phyloP scores from a whole-genome alignment of 257 asterid species.

The Euphrasia confusa region DNA sequence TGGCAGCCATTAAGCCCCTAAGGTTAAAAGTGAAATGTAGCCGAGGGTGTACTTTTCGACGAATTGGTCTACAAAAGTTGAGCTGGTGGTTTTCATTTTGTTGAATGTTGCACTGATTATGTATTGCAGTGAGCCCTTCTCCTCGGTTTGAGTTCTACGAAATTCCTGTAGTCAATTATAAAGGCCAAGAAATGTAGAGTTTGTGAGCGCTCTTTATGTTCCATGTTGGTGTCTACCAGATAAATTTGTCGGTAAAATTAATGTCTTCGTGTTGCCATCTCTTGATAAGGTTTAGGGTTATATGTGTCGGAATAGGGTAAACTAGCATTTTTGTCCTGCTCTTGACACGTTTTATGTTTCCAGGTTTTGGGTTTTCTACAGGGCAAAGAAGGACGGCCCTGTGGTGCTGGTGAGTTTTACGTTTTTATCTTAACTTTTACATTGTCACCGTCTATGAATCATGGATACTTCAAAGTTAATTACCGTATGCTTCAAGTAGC shows the following conservation, averaged over 20 bases:
- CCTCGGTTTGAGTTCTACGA: conserved; percentile 7
- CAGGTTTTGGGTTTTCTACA: conserved; percentile 90
- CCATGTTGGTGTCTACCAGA: conserved; percentile 7
- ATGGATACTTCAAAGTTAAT: too few species aligned
- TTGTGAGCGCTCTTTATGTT: background rate
- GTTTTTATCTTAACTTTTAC: conserved; percentile 2
- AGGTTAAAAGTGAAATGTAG: background rate
- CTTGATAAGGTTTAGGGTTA: background rate
- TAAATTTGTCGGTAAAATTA: conserved; percentile 1
- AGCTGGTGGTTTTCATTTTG: too few species aligned
- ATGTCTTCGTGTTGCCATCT: conserved; percentile 18
- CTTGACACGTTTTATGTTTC: conserved; percentile 8
- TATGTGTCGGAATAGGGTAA: background rate
- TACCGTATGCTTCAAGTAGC: conserved; percentile 16
- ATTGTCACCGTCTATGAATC: conserved; percentile 11
- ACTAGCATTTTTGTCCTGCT: conserved; percentile 2
- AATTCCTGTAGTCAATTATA: background rate
- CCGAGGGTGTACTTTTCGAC: background rate
- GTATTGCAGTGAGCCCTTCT: background rate
- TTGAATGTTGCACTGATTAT: background rate
- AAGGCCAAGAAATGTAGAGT: conserved; percentile 8
- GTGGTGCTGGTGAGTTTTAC: conserved; percentile 70
- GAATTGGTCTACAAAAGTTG: background rate
- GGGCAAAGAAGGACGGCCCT: conserved; percentile 93
- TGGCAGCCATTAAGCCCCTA: too few species aligned